Base-by-base conservation (phyloP, 208 protist genomes). In the Leptomonas pyrrhocoris region DNA sequence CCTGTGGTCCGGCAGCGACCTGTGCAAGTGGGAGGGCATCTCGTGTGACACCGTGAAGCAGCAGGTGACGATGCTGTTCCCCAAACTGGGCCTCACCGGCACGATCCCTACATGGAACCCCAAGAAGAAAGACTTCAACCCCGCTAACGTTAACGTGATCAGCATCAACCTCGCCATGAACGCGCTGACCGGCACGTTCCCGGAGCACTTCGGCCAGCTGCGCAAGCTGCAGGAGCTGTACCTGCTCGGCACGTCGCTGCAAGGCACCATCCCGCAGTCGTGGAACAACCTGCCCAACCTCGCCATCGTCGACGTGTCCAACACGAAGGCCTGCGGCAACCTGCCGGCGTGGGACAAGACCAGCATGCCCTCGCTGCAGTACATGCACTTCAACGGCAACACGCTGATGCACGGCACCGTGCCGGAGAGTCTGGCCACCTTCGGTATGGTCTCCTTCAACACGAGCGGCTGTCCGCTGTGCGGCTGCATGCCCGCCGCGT, bases 11-110 rank as follows among this genome's bases (percentile, higher is more conserved):
- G 70, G 69, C 27, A 75, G 79, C 19, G 65, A 85, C 66, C 71
- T 74, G 28, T 85, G 80, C 63, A 55, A 69, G 23, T 85, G 77
- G 68, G 68, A 74, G 25, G 80, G 80, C 36, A 73, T 85, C 27
- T 65, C 73, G 21, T 85, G 80, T 64, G 66, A 72, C 45, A 78
- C 55, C 0, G 65, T 57, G 23, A 71, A 65, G 30, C 54, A 80
- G 58, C 64, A 55, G 42, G 66, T 72, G 55, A 64, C 66, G 23
- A 64, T 72, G 56, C 43, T 72, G 18, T 73, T 63, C 65, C 49
- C 43, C 40, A 57, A 38, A 45, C 13, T 73, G 15, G 79, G 79
- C 30, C 48, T 84, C 27, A 67, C 50, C 13, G 79, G 79, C 53
- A 67, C 50, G 23, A 74, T 80, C 38, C 79, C 79, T 4, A 18